phyloP scores from a whole-genome alignment of 768 basidiomycete species.

The Naganishia onofrii region DNA sequence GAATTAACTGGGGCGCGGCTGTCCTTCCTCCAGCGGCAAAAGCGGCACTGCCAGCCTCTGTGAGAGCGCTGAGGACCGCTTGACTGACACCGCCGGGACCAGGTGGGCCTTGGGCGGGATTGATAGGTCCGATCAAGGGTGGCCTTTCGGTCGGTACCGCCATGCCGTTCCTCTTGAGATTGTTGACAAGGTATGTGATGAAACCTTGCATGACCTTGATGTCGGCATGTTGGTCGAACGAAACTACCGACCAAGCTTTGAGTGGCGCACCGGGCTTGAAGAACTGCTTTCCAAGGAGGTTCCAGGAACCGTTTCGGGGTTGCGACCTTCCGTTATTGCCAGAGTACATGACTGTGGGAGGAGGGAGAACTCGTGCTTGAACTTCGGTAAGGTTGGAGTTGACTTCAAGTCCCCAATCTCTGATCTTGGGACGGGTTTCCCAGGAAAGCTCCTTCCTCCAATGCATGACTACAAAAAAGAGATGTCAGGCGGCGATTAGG shows the following conservation, averaged over 20 bases:
- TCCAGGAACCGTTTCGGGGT: conserved; percentile 45
- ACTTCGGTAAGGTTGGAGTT: conserved; percentile 40
- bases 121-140: conserved; percentile 38
- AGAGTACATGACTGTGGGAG: conserved; percentile 44
- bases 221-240: conserved; percentile 42
- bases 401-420: conserved; percentile 49
- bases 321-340: conserved; percentile 22
- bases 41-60: conserved; percentile 31
- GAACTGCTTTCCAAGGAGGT: conserved; percentile 44
- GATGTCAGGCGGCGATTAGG: background rate
- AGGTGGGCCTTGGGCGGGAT: conserved; percentile 32
- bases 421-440: conserved; percentile 42
- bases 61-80: conserved; percentile 4
- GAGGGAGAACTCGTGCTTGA: conserved; percentile 42
- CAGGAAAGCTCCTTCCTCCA: conserved; percentile 46
- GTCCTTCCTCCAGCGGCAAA: conserved; percentile 39
- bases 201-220: conserved; percentile 41
- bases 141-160: conserved; percentile 37
- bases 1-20: conserved; percentile 45
- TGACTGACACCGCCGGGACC: conserved; percentile 1
- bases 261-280: conserved; percentile 41
- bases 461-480: conserved; percentile 18
- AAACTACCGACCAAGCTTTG: conserved; percentile 38
- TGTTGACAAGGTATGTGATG: conserved; percentile 36
- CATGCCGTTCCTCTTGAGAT: conserved; percentile 36